These are phyloP conservation scores for Pseudozyma pruni DNA, from an alignment of 1,284 basidiomycete species.

Conservation along the genomic window DNA sequence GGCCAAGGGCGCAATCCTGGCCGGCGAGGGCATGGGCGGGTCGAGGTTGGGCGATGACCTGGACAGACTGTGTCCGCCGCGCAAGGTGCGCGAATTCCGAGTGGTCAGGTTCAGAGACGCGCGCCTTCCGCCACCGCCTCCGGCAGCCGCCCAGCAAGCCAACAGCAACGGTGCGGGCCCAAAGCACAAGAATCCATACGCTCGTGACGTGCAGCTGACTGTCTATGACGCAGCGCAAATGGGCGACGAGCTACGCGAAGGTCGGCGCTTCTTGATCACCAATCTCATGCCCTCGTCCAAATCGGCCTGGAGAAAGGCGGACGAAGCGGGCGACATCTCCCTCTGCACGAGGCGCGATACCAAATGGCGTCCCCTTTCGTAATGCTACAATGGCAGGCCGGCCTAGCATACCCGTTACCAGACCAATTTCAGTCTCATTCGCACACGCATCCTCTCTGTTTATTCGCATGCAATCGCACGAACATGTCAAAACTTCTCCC, in stretches of 20 bases:
- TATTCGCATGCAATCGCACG: neutral
- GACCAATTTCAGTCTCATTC: too few relatives aligned
- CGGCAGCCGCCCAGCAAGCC: neutral
- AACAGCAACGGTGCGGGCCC: neutral
- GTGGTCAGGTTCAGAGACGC: slow-evolving; percentile 82
- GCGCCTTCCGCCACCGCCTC: slow-evolving; percentile 19
- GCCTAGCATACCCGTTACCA: too few relatives aligned
- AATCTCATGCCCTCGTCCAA: slow-evolving; percentile 75
- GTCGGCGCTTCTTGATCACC: slow-evolving; percentile 71
- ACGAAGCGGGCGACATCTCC: slow-evolving; percentile 74
- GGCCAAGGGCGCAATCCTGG: slow-evolving; percentile 6
- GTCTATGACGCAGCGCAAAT: slow-evolving; percentile 44
- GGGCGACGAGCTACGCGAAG: slow-evolving; percentile 36
- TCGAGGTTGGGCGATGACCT: slow-evolving; percentile 6
- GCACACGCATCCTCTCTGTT: neutral
- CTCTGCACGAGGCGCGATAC: slow-evolving; percentile 75
- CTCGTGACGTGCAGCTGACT: slow-evolving; percentile 54
- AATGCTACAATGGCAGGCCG: too few relatives aligned
- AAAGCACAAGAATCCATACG: slow-evolving; percentile 32
- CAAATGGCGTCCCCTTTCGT: slow-evolving; percentile 70
- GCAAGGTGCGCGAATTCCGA: slow-evolving; percentile 82
- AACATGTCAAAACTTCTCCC: neutral
- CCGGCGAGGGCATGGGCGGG: slow-evolving; percentile 9
- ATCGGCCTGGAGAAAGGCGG: slow-evolving; percentile 75
- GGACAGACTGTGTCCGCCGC: slow-evolving; percentile 78